Evolutionary conservation across 225 moss, liverwort and hornwort species (phyloP), one percentile per base, ranked within the genome.

Genomic region (Pseudoscleropodium purum): DNA sequence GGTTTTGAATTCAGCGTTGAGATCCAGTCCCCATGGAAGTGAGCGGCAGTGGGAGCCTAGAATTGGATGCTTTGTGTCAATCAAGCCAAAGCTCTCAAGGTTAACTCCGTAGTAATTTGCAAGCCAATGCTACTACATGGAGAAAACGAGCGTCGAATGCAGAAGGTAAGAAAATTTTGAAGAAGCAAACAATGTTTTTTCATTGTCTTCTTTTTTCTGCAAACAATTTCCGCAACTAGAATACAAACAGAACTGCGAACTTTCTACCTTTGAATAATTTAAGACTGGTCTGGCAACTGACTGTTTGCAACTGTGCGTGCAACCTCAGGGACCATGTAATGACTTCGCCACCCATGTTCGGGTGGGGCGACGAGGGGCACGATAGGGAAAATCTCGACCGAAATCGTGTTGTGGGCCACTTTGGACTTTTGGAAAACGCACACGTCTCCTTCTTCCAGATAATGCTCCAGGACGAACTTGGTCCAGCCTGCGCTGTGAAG

Each of bases 381-480:
- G 33, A 93, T 29, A 16, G 83, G 90, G 72, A 93, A 93, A 88
- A 92, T 88, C 34, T 82, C 41, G 21, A 93, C 85, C 9, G 54
- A 82, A 75, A 93, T 87, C 29, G 21, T 23, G 36, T 75, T 75
- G 75, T 84, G 56, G 19, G 70, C 57, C 75, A n/a, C 52, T 61
- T 82, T 41, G 29, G 85, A 78, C 68, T 92, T 89, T 57, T 72
- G 79, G 29, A 93, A 93, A 33, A 93, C 86, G 87, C 92, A 92
- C 31, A 88, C 90, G 47, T 93, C 92, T 23, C 89, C 92, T 93
- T 91, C 93, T 64, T 93, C 93, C 36, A 93, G 72, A 52, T 20
- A 92, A 83, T 93, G 89, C 72, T 93, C 93, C 57, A 93, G 82
- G 61, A 79, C 83, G 87, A 93, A 93, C 90, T 68, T 89, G n/a